phyloP scores from a whole-genome alignment of 2,329 filamentous ascomycete species.

The Monilinia polystroma region DNA sequence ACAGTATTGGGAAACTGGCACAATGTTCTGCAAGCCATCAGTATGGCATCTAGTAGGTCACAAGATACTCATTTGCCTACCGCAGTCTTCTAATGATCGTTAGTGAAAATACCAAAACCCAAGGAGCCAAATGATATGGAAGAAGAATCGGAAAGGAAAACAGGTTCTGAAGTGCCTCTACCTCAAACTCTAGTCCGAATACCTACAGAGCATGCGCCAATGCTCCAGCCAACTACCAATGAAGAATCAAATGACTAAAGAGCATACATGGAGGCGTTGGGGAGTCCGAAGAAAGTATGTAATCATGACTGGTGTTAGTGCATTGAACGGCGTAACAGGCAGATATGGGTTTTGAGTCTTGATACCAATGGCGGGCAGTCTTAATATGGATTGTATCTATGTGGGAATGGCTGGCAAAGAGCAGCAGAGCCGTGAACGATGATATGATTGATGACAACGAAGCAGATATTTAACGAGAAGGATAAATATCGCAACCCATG shows the following conservation, averaged over 20 bases:
- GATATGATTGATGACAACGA: constrained; percentile 13
- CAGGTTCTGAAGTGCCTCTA: constrained; percentile 49
- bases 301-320: constrained; percentile 22
- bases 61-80: neutral
- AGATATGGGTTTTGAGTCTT: constrained; percentile 11
- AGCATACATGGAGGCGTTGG: neutral
- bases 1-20: constrained; percentile 40
- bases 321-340: constrained; percentile 28
- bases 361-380: constrained; percentile 20
- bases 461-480: neutral
- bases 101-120: constrained; percentile 69
- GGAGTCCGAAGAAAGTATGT: constrained; percentile 15
- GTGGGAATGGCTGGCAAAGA: constrained; percentile 19
- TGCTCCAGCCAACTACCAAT: constrained; percentile 43
- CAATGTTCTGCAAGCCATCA: constrained; percentile 79
- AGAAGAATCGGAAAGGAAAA: constrained; percentile 44
- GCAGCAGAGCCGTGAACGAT: neutral
- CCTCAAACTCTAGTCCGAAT: constrained; percentile 84
- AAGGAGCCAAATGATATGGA: constrained; percentile 46
- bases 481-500: constrained; percentile 1
- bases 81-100: neutral
- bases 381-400: constrained; percentile 5
- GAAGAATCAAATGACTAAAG: constrained; percentile 26
- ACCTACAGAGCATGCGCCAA: constrained; percentile 73
- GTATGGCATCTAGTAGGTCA: constrained; percentile 76